Base-by-base conservation (phyloP, 352 stramenopile genomes). In the Phytophthora europaea region DNA sequence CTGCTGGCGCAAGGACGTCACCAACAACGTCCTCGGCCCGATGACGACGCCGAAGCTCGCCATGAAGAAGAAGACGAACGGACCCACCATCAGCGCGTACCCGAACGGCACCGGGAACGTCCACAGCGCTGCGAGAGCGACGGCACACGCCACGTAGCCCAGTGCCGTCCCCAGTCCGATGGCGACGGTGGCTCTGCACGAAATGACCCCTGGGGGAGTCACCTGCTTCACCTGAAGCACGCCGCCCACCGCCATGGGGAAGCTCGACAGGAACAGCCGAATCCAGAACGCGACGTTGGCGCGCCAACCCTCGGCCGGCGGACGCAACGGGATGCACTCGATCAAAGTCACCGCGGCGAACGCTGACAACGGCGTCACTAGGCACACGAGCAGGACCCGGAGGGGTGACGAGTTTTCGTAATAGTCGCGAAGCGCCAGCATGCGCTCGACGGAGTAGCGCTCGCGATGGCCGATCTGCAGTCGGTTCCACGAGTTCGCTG, bases 261-360 rank as follows among this genome's bases (percentile, higher is more conserved):
- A 45, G 2, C n/a, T 60, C 16, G 61, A 73, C 34, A 74, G 31
- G 33, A 71, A 66, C n/a, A 67, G n/a, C 4, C 72, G 72, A 15
- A 78, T 50, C 53, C 47, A 82, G 38, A 70, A 62, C n/a, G 51
- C 48, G 40, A 70, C 69, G 61, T 80, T 82, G 13, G 48, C 64
- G 33, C 43, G 45, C 61, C 67, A 78, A 2, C 67, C 67, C 13
- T 61, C 51, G 15, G 5, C 18, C 1, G 66, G 75, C n/a, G 45
- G 16, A 6, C 22, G 18, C 20, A 82, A 50, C 13, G 75, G 71
- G 6, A 82, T 70, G 12, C 43, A 60, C 38, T 82, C 72, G 10
- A 80, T 16, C 13, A 71, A 12, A 6, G 72, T 57, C 3, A 62
- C 48, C 1, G 72, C 6, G 4, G 55, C 0, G n/a, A 78, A 60